phyloP scores from a whole-genome alignment of 129 eudicot species.

The Solidago caesia region DNA sequence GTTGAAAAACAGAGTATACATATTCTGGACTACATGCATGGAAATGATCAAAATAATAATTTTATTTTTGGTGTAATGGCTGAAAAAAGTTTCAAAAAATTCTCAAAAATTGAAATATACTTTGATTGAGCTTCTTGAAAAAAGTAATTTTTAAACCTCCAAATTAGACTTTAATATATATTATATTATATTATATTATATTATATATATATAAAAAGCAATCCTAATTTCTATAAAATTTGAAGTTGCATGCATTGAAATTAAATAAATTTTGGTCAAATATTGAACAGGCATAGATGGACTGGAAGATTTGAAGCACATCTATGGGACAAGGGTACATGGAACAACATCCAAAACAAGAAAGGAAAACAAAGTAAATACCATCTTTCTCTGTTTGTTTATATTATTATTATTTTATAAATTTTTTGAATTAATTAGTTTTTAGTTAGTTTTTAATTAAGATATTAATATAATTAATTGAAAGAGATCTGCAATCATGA shows the following conservation, averaged over 20 bases:
- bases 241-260: constrained; percentile 36
- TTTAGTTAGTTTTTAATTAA: background rate
- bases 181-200: background rate
- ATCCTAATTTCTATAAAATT: background rate
- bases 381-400: constrained; percentile 19
- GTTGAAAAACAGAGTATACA: constrained; percentile 11
- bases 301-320: constrained; percentile 96
- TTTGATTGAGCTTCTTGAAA: background rate
- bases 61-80: background rate
- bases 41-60: constrained; percentile 18
- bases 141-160: background rate
- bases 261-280: constrained; percentile 3
- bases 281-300: constrained; percentile 71
- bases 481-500: constrained; percentile 56
- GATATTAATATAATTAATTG: constrained; percentile 27
- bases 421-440: constrained; percentile 4
- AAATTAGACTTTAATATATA: constrained; percentile 10
- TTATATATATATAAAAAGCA: too few relatives aligned
- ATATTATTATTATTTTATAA: constrained; percentile 9
- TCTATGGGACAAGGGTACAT: constrained; percentile 89
- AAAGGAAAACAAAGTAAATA: constrained; percentile 82
- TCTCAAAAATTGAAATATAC: background rate
- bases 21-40: constrained; percentile 29
- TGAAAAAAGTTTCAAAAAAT: background rate
- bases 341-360: constrained; percentile 85